Evolutionary conservation across 768 basidiomycete genomes (phyloP), one percentile per base, ranked within the genome.

Genomic region (Xerocomellus intermedius): DNA sequence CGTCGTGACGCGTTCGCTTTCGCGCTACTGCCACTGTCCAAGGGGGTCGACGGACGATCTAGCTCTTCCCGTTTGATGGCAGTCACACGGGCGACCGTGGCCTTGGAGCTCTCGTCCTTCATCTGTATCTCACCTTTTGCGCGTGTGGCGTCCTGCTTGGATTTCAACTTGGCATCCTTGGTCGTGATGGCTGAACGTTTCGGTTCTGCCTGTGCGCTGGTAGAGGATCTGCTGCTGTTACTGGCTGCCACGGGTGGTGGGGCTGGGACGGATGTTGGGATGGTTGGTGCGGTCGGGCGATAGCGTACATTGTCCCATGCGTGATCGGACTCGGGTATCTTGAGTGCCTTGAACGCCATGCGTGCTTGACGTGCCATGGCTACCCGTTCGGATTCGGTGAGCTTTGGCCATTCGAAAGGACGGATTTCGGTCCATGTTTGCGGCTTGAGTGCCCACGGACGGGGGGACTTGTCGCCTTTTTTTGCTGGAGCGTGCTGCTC

Each of bases 391-490:
- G 71, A 46, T 28, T 81, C 79, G 3, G 73, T 72, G 26, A 86
- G 73, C 28, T 73, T 73, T 1, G 77, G 72, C 77, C 80, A 87
- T 57, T 83, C 85, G 54, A 77, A 83, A 0, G 89, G 89, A 7
- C 86, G 82, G 24, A 89, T 84, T 62, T 90, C 84, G 33, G 75
- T 75, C 87, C 88, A 91, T 3, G 81, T 72, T 19, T 69, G 64
- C 22, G 76, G 70, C 58, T 82, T 86, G 55, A 89, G 80, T 32
- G 71, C 63, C 77, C 85, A 90, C 1, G 59, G 62, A 53, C 74
- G 73, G 2, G 75, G 67, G 8, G 75, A 70, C 21, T 73, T 73
- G 53, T 72, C 67, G 2, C 70, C 71, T 30, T 67, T 77, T 59
- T 66, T 76, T 30, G 68, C 55, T 0, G 70, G 61, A 2, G 50